Base-by-base conservation (phyloP, 2,329 filamentous ascomycete species). In the Nothophoma quercina region DNA sequence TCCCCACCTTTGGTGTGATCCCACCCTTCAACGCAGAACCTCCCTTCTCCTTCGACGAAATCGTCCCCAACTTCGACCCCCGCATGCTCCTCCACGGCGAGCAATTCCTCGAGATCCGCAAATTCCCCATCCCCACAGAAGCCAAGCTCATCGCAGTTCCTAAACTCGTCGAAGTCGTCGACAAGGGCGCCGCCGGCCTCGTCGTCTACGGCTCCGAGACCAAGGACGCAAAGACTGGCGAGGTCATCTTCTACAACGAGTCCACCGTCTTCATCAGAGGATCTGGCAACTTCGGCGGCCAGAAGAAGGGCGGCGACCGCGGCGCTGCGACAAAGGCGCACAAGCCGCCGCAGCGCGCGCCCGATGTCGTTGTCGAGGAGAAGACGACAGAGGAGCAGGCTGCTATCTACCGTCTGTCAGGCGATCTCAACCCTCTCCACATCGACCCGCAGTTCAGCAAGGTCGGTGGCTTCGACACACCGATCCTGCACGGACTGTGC, bases 11-110 rank as follows among this genome's bases (percentile, higher is more conserved):
- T 69, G 95, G 93, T 73, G 95, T 98, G 58, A 88, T 99, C 67
- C 95, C 95, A n/a, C 89, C 88, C 67, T 97, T 98, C 80, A 89
- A 89, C 42, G 88, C 91, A 55, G 83, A 89, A 62, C 80, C 87
- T 56, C 91, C 93, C 22, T 98, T 89, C 81, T 86, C 82, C 75
- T 83, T 95, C 67, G 85, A 87, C 70, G 86, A 93, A 51, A 84
- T 99, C 56, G 89, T 98, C 22, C 92, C 93, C 74, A 96, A 98
- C 83, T 99, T 97, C 82, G 91, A 86, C 29, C 93, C 93, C 57
- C 97, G 96, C 91, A 97, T 97, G 92, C 86, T 99, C 42, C 88
- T 99, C 19, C 95, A 99, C 79, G 95, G 95, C 72, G 95, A 99
- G 82, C 95, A 99, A 77, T 99, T 93, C 79, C 90, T 99, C 60